phyloP scores from a whole-genome alignment of 179 eudicot genomes.

The Spergularia azorica region DNA sequence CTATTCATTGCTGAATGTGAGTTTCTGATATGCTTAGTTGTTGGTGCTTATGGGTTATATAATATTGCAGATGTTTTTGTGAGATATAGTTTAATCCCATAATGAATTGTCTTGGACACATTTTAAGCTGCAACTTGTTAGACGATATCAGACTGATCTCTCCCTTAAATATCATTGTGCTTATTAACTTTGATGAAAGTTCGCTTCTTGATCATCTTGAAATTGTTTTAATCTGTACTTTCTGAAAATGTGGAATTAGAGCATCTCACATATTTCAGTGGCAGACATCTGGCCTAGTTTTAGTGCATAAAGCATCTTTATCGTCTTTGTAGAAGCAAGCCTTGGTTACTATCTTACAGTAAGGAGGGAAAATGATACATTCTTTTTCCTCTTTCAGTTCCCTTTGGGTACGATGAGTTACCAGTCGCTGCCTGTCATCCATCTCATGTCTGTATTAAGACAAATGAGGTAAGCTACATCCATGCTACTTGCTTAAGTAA shows the following conservation, averaged over 20 bases:
- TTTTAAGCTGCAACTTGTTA: too few relatives aligned
- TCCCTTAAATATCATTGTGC: too few relatives aligned
- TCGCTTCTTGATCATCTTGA: background rate
- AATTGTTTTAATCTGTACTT: background rate
- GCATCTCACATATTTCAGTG: background rate
- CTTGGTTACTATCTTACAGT: conserved; percentile 6
- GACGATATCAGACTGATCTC: too few relatives aligned
- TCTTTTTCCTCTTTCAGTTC: conserved; percentile 54
- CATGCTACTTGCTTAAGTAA: background rate
- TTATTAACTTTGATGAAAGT: too few relatives aligned
- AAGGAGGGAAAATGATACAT: background rate
- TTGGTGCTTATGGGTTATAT: too few relatives aligned
- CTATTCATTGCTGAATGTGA: too few relatives aligned
- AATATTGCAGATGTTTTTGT: too few relatives aligned
- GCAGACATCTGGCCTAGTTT: background rate
- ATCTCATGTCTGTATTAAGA: conserved; percentile 68
- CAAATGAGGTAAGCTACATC: conserved; percentile 57
- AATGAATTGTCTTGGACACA: too few relatives aligned
- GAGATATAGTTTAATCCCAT: too few relatives aligned
- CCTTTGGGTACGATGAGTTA: conserved; percentile 83
- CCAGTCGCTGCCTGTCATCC: conserved; percentile 91
- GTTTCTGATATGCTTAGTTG: too few relatives aligned
- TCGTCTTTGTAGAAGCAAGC: background rate
- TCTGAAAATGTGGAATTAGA: background rate
- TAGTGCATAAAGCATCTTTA: background rate